These are phyloP conservation scores for Scutellaria barbata DNA, from an alignment of 257 asterid genomes.

Conservation along the genomic window DNA sequence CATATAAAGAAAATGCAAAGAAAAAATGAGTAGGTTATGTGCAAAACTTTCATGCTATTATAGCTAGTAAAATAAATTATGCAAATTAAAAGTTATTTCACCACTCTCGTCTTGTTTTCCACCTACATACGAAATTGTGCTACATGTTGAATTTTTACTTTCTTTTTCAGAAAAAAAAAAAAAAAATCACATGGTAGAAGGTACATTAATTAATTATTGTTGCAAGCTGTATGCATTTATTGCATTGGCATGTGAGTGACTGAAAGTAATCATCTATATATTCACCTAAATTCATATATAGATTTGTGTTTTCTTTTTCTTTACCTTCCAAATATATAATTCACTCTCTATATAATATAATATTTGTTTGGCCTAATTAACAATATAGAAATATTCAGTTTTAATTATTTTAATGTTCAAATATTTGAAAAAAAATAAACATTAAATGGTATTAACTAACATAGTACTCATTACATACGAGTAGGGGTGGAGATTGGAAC, in stretches of 20 bases:
- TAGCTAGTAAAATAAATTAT: background rate
- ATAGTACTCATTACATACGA: too few species aligned
- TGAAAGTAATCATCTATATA: constrained; percentile 28
- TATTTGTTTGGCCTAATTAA: too few species aligned
- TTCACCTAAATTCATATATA: background rate
- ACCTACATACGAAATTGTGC: background rate
- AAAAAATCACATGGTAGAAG: constrained; percentile 2
- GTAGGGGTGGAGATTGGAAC: too few species aligned
- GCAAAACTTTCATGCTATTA: constrained; percentile 6
- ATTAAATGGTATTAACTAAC: too few species aligned
- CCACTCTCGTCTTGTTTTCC: background rate
- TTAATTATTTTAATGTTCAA: too few species aligned
- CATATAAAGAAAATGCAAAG: too few species aligned
- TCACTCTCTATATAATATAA: too few species aligned
- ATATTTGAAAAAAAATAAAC: too few species aligned
- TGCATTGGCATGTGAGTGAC: constrained; percentile 34
- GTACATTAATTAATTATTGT: background rate
- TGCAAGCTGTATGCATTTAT: constrained; percentile 42
- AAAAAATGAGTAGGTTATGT: constrained; percentile 11
- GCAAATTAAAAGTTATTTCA: background rate
- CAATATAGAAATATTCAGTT: too few species aligned
- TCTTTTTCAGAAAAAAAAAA: background rate
- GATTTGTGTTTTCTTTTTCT: too few species aligned
- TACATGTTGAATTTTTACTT: too few species aligned
- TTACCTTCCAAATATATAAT: too few species aligned